Base-by-base conservation (phyloP, 768 basidiomycete species). In the Tylopilus balloui region DNA sequence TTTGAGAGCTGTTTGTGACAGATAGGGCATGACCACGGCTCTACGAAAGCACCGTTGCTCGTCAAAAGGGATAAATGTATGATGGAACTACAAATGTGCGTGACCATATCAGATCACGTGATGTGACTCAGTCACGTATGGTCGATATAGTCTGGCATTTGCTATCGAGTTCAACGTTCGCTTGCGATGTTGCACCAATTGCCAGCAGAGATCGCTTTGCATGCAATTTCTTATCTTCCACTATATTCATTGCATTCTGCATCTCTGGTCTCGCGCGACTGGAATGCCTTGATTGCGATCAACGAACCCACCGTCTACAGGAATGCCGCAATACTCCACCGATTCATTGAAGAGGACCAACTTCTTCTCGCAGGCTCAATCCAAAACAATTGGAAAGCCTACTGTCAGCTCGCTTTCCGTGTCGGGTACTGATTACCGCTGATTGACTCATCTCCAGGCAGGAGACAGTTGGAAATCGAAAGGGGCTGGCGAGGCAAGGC, bases 1-100 rank as follows among this genome's bases (percentile, higher is more conserved):
- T 55, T 79, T 76, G 20, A 92, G 78, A n/a, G 85, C 83, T 14
- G 75, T 65, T 42, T 71, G 71, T 3, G 86, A 78, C 41, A 92
- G 76, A 64, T 86, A 85, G 42, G 76, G 72, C 85, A 87, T 86
- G 31, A 40, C 20, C 17, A 77, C 36, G 13, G n/a, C 36, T 41
- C 38, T 39, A 40, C n/a, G 27, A n/a, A 3, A 14, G 19, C 7
- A 21, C n/a, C n/a, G n/a, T n/a, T n/a, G n/a, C n/a, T n/a, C n/a
- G n/a, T n/a, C n/a, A n/a, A n/a, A n/a, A n/a, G n/a, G n/a, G n/a
- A n/a, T n/a, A n/a, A n/a, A n/a, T n/a, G n/a, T n/a, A n/a, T n/a
- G n/a, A n/a, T n/a, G n/a, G n/a, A n/a, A n/a, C n/a, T n/a, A n/a
- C n/a, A n/a, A n/a, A n/a, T n/a, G n/a, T n/a, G n/a, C n/a, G n/a